Evolutionary conservation across 768 basidiomycete genomes (phyloP).

Genomic region (Podaxis sp.): DNA sequence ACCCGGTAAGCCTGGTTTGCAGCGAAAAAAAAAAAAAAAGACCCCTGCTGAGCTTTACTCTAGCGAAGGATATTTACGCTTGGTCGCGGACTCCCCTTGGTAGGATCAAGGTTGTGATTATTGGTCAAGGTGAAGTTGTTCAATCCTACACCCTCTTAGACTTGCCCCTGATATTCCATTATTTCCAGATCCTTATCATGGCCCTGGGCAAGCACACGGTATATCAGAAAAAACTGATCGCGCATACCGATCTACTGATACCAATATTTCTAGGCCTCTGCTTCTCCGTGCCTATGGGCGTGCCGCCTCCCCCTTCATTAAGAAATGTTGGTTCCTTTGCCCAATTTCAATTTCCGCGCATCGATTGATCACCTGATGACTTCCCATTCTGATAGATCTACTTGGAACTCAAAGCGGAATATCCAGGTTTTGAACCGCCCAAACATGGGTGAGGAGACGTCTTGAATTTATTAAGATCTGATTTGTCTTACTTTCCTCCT

Average conservation of each 20-base stretch:
- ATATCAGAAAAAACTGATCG: slow-evolving; percentile 16
- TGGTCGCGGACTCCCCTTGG: slow-evolving; percentile 90
- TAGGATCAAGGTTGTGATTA: slow-evolving; percentile 82
- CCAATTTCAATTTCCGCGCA: background rate
- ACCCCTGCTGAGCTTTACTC: background rate
- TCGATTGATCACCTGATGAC: slow-evolving; percentile 12
- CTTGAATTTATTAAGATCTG: slow-evolving; percentile 6
- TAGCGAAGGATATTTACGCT: slow-evolving; percentile 80
- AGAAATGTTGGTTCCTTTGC: slow-evolving; percentile 55
- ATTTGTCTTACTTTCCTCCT: slow-evolving; percentile 11
- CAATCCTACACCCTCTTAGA: background rate
- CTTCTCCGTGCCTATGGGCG: slow-evolving; percentile 86
- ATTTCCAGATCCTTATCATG: slow-evolving; percentile 73
- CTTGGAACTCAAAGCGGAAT: slow-evolving; percentile 79
- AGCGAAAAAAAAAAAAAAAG: background rate
- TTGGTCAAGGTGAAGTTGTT: slow-evolving; percentile 58
- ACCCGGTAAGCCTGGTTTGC: slow-evolving; percentile 48
- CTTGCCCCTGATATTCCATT: background rate
- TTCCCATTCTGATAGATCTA: slow-evolving; percentile 61
- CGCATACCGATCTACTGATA: slow-evolving; percentile 11
- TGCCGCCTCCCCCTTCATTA: slow-evolving; percentile 77
- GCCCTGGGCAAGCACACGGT: slow-evolving; percentile 83
- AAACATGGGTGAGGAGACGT: slow-evolving; percentile 69
- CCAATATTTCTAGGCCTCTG: slow-evolving; percentile 56
- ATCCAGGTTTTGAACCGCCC: slow-evolving; percentile 75